Base-by-base conservation (phyloP, 306 rosid species). In the Hylodesmum podocarpum region DNA sequence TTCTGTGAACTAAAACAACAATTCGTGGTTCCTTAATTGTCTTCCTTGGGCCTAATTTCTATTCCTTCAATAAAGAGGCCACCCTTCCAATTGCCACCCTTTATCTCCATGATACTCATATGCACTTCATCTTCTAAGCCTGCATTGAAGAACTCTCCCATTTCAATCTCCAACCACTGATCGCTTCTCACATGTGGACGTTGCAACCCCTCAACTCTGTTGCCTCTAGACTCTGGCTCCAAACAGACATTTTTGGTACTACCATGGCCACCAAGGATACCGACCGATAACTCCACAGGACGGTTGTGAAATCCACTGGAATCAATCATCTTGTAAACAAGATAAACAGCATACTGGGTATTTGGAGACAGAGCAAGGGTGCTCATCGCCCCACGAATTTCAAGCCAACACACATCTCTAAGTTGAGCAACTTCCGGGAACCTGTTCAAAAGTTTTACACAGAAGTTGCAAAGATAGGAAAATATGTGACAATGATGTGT, bases 61-160 rank as follows among this genome's bases (percentile, higher is more conserved):
- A 92, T 84, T 75, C 96, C 97, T 86, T 92, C 86, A 24, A 92
- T 6, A 16, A 88, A 25, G 37, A 90, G 83, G 34, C 97, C 94
- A 0, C 79, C 68, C 80, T 90, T 92, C 94, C 84, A 83, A 12
- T 65, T 19, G 21, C 86, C 84, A n/a, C 79, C 79, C 16, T 1
- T 65, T 3, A 44, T 37, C 81, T 84, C 90, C 3, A n/a, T 3
- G 44, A 86, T 58, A 36, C 81, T 72, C 87, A 92, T 71, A 39
- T 81, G 88, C 66, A 88, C 46, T 36, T 86, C 89, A n/a, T 55
- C 61, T 24, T 70, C 84, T 69, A 57, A 70, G 57, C 84, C 82
- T 14, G 81, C 55, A 61, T 55, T 77, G 84, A 84, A 92, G 82
- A 92, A 90, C 63, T 79, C 89, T 11, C 96, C 97, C 65, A 90